A percentile compares a stretch with the other conserved stretches of the same genome.
Conservation (phyloP, 805 yeast species). For the Metschnikowia anglica region DNA sequence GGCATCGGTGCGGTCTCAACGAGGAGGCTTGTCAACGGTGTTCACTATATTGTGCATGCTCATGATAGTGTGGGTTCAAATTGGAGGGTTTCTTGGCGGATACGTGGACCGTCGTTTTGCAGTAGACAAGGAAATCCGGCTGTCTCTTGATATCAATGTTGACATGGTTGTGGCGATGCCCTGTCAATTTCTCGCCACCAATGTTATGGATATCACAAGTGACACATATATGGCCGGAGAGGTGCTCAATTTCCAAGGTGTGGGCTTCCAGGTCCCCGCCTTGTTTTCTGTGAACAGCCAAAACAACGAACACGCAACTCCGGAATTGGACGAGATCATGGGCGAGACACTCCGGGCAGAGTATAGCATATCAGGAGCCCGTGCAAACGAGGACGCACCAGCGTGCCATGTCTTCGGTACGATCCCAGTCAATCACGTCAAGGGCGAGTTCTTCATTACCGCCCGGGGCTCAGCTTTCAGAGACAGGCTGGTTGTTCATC, state of each 20-base stretch:
- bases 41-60: slow-evolving; percentile 60
- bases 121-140: slow-evolving; percentile 62
- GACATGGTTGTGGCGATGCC: slow-evolving; percentile 84
- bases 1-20: slow-evolving; percentile 67
- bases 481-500: slow-evolving; percentile 47
- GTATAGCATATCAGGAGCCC: slow-evolving; percentile 46
- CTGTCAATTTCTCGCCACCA: slow-evolving; percentile 71
- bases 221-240: slow-evolving; percentile 81
- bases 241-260: slow-evolving; percentile 67
- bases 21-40: slow-evolving; percentile 76
- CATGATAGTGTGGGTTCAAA: slow-evolving; percentile 76
- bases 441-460: slow-evolving; percentile 82
- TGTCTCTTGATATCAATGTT: slow-evolving; percentile 65
- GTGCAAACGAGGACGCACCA: slow-evolving; percentile 54
- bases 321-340: slow-evolving; percentile 65
- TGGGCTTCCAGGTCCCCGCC: slow-evolving; percentile 53
- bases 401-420: slow-evolving; percentile 87
- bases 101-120: slow-evolving; percentile 71
- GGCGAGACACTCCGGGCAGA: slow-evolving; percentile 67
- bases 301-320: slow-evolving; percentile 49
- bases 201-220: slow-evolving; percentile 71
- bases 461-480: slow-evolving; percentile 68
- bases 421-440: slow-evolving; percentile 79
- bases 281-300: slow-evolving; percentile 47
- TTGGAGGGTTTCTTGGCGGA: slow-evolving; percentile 85